Evolutionary conservation across 768 basidiomycete genomes (phyloP).

Genomic region (Harrya chromipes): DNA sequence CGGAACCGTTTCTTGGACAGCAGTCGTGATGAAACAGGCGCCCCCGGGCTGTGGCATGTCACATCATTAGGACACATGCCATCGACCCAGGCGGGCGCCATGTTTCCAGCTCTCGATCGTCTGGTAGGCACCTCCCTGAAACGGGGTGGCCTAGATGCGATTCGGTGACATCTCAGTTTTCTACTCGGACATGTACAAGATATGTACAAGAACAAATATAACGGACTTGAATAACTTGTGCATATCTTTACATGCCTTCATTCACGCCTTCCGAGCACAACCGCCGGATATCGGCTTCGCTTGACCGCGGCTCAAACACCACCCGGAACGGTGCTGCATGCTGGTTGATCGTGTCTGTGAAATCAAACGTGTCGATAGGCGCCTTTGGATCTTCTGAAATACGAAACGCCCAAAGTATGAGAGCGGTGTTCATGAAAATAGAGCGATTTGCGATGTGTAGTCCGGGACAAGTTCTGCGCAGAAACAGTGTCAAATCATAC

Average conservation of each 20-base stretch:
- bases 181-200: background rate
- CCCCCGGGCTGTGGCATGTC: no score
- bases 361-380: slow-evolving; percentile 58
- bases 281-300: background rate
- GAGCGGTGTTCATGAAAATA: slow-evolving; percentile 58
- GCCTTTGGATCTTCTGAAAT: slow-evolving; percentile 43
- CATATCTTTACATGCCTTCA: no score
- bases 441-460: slow-evolving; percentile 45
- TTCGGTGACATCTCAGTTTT: no score
- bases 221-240: no score
- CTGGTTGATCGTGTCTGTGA: slow-evolving; percentile 37
- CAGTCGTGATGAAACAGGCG: no score
- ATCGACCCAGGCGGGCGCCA: no score
- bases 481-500: background rate
- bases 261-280: slow-evolving; percentile 2
- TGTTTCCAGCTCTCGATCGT: no score
- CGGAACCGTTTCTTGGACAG: no score
- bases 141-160: no score
- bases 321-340: slow-evolving; percentile 7
- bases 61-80: no score
- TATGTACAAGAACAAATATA: background rate
- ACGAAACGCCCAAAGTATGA: slow-evolving; percentile 61
- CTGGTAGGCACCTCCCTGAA: no score
- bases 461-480: slow-evolving; percentile 15
- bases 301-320: slow-evolving; percentile 8